Conservation (phyloP, 208 protist genomes). For the Wallacemonas rigidus region DNA sequence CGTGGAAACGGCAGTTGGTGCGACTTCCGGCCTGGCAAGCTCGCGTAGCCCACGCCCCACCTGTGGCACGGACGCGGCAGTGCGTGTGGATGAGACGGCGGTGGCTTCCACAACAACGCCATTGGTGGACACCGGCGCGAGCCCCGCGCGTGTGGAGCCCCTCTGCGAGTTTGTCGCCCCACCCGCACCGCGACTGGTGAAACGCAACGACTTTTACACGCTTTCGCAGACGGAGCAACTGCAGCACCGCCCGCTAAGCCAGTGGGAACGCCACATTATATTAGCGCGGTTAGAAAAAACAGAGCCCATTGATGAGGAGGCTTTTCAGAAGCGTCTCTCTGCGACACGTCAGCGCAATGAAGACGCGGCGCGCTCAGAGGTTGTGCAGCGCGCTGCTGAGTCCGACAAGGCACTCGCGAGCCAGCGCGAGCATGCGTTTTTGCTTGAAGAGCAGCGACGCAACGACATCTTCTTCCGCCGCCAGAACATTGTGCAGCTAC, state of each 20-base stretch:
- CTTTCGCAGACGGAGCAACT: constrained; percentile 8
- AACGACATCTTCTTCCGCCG: constrained; percentile 61
- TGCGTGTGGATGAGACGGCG: not conserved
- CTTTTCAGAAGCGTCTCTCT: constrained; percentile 60
- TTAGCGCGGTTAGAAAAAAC: constrained; percentile 45
- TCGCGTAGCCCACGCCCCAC: not conserved
- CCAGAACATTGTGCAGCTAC: constrained; percentile 61
- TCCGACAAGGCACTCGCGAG: not conserved
- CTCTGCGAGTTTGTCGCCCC: not conserved
- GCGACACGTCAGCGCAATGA: constrained; percentile 43
- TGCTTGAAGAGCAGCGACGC: constrained; percentile 37
- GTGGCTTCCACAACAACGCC: not conserved
- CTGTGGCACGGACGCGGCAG: not conserved
- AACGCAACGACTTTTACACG: constrained; percentile 9
- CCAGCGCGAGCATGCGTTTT: constrained; percentile 26
- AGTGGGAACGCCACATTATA: constrained; percentile 73
- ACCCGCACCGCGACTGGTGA: not conserved
- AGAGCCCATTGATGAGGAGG: constrained; percentile 34
- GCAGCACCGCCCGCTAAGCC: constrained; percentile 27
- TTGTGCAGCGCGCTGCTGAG: constrained; percentile 25
- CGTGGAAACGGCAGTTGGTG: constrained; percentile 9
- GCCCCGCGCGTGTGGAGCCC: not conserved
- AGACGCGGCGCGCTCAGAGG: constrained; percentile 35
- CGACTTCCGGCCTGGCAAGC: not conserved
- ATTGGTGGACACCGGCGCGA: not conserved